Evolutionary conservation across 169 alveolate genomes (phyloP), one percentile per base, ranked within the genome.

Genomic region (Eimeria maxima): DNA sequence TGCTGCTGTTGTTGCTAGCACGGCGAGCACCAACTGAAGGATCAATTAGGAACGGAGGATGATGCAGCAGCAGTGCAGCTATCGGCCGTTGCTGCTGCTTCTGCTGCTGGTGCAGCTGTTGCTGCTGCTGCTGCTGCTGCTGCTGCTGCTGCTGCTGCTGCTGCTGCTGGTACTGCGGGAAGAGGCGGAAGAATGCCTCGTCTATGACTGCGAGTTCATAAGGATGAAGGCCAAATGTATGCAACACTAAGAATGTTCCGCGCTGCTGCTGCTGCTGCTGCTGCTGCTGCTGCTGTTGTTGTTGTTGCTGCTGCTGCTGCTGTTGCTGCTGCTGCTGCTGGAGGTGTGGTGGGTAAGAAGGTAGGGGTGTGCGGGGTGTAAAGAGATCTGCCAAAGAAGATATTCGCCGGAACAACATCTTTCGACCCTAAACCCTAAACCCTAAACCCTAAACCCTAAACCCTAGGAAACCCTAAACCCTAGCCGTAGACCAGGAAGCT

Each of bases 21-120:
- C 69, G 69, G 22, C 69, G 27, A 2, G 69, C 16, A 24, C 44
- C 27, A 18, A 11, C 16, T 69, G 80, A 69, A 27, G 80, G 80
- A 38, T 69, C 80, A 69, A 69, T 69, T 38, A 69, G 80, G 27
- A 69, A 69, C 3, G 80, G 84, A 8, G 84, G 84, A 42, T 73
- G 84, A 29, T 73, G 84, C 84, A n/a, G 84, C 84, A n/a, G 50
- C 84, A n/a, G 84, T 22, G 45, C 47, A 65, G 74, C 60, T 14
- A 11, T 7, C 60, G 10, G 60, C 60, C 16, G 60, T 53, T 53
- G 60, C 60, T 53, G 60, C 60, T 53, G 60, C 60, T 11, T 7
- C 60, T 53, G 60, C 60, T 50, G 18, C 11, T 50, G 57, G 57
- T 50, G 74, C 74, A 22, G 74, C 27, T 65, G 74, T n/a, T 65